phyloP scores from a whole-genome alignment of 2,329 filamentous ascomycete genomes.

The Chalaropsis ovoidea region DNA sequence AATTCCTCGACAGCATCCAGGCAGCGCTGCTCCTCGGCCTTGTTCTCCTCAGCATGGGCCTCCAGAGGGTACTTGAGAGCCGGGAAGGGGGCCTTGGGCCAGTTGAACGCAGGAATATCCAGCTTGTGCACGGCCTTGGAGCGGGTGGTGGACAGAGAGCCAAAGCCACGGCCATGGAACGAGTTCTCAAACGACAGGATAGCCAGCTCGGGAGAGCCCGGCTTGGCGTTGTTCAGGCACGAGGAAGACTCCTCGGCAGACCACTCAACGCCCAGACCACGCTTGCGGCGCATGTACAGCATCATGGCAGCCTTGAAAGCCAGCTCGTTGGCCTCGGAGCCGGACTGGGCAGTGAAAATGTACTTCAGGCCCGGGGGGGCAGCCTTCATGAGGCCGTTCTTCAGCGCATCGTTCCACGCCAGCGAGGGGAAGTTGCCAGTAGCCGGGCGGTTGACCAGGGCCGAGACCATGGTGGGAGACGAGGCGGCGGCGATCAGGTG shows the following conservation, averaged over 20 bases:
- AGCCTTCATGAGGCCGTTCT: slow-evolving; percentile 68
- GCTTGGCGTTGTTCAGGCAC: slow-evolving; percentile 69
- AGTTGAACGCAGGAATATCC: slow-evolving; percentile 80
- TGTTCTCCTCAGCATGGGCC: slow-evolving; percentile 68
- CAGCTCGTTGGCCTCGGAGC: slow-evolving; percentile 87
- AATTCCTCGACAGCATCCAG: slow-evolving; percentile 75
- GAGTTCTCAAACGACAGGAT: slow-evolving; percentile 81
- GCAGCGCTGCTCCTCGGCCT: slow-evolving; percentile 67
- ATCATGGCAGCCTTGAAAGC: slow-evolving; percentile 96
- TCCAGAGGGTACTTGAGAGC: slow-evolving; percentile 77
- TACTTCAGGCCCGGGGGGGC: slow-evolving; percentile 76
- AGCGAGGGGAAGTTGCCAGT: slow-evolving; percentile 82
- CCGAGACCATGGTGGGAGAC: slow-evolving; percentile 66
- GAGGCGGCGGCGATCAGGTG: slow-evolving; percentile 58
- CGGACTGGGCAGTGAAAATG: slow-evolving; percentile 82
- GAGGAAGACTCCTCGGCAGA: slow-evolving; percentile 62
- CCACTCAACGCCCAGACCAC: slow-evolving; percentile 79
- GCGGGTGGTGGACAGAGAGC: slow-evolving; percentile 65
- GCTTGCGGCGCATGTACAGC: slow-evolving; percentile 63
- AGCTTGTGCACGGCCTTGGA: slow-evolving; percentile 79
- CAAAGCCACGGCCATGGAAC: slow-evolving; percentile 83
- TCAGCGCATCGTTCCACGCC: slow-evolving; percentile 72
- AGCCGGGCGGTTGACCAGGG: slow-evolving; percentile 79
- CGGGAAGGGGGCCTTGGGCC: slow-evolving; percentile 84
- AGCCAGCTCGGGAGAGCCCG: slow-evolving; percentile 65